Conservation (phyloP, 2,329 filamentous ascomycete genomes). For the Claviceps spartinae region DNA sequence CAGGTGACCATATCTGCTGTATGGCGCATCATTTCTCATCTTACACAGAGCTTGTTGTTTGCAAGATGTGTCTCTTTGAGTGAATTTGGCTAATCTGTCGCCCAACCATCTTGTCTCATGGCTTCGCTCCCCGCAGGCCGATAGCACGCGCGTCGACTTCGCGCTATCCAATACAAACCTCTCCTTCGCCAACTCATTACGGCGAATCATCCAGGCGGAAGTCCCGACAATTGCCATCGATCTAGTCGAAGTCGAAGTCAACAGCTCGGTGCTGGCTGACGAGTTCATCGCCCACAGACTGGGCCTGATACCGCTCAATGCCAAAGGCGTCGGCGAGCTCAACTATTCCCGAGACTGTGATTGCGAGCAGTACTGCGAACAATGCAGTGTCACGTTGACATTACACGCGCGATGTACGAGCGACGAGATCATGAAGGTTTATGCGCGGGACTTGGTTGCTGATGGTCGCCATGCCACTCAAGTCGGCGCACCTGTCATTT, state of each 20-base stretch:
- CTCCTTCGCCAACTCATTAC: slow-evolving; percentile 82
- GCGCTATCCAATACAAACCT: slow-evolving; percentile 81
- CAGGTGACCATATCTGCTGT: slow-evolving; percentile 48
- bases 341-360: slow-evolving; percentile 89
- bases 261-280: slow-evolving; percentile 91
- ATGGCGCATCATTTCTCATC: slow-evolving; percentile 13
- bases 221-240: slow-evolving; percentile 92
- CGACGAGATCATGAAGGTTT: slow-evolving; percentile 86
- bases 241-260: slow-evolving; percentile 80
- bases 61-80: background rate
- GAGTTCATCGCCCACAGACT: slow-evolving; percentile 91
- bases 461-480: slow-evolving; percentile 57
- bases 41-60: background rate
- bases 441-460: slow-evolving; percentile 75
- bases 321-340: slow-evolving; percentile 69
- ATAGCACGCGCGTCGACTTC: slow-evolving; percentile 74
- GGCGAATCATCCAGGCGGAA: slow-evolving; percentile 82
- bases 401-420: slow-evolving; percentile 76
- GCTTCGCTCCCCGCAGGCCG: slow-evolving; percentile 42
- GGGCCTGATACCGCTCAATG: slow-evolving; percentile 76
- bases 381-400: slow-evolving; percentile 74
- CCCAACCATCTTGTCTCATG: background rate
- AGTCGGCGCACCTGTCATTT: slow-evolving; percentile 71
- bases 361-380: slow-evolving; percentile 88
- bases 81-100: background rate